Evolutionary conservation across 2,329 filamentous ascomycete genomes (phyloP), one percentile per base, ranked within the genome.

Genomic region (Colletotrichum cordylinicola): DNA sequence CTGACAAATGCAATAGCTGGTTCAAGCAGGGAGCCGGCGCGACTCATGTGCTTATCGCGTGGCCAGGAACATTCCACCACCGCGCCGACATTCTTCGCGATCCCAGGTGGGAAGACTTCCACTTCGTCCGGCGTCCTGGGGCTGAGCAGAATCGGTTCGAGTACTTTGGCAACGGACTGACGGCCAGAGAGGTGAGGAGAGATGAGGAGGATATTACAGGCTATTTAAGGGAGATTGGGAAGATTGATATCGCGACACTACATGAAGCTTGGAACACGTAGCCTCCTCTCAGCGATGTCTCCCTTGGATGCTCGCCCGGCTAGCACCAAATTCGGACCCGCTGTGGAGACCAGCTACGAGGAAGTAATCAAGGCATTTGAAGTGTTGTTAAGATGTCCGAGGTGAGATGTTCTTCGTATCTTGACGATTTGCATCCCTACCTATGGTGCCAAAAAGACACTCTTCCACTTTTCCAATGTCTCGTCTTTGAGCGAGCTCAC

Each of bases 41-140:
- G 21, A 64, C 70, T n/a, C 71, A 74, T 7, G 66, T 74, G 35
- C 35, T 68, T 6, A 72, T 74, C 9, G 43, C 60, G 27, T 80
- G 79, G 79, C 78, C 79, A 3, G 79, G 78, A 10, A 73, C 71
- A 15, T 74, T 65, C 8, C 65, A 66, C 18, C 79, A 79, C 69
- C 31, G 64, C 21, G 52, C 65, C 15, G 52, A 62, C 29, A 55
- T 72, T 24, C 29, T 55, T 64, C 37, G 58, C 18, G 67, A 70
- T n/a, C 67, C 70, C 12, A 37, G 74, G 4, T 76, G 72, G 67
- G 66, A 74, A n/a, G 78, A 80, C 81, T 80, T 67, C 12, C 6
- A 67, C 1, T 58, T 58, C 13, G 0, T 18, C 15, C 55, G 55
- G 24, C 4, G 24, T 8, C 24, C 13, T 58, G 55, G 55, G 21